phyloP scores from a whole-genome alignment of 139 green algal genomes.

The Deuterostichococcus epilithicus region DNA sequence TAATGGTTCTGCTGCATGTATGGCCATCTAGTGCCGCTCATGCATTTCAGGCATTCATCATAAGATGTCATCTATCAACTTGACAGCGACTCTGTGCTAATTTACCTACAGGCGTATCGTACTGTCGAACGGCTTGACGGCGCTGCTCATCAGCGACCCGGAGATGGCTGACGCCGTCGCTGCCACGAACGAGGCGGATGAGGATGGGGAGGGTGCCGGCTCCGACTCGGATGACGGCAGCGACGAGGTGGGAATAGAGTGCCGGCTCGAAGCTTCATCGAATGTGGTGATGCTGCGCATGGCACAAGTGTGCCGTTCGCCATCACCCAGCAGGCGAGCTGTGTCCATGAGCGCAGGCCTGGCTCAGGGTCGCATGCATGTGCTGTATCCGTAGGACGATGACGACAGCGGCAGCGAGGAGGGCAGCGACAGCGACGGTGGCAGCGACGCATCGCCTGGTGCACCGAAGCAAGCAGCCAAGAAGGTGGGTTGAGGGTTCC shows the following conservation, averaged over 20 bases:
- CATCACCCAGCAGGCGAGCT: neutral
- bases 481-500: constrained; percentile 28
- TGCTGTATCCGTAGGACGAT: neutral
- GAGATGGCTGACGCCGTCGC: constrained; percentile 52
- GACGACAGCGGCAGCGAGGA: constrained; percentile 22
- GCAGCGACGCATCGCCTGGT: too few relatives aligned
- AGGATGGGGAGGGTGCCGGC: constrained; percentile 13
- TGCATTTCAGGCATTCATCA: neutral
- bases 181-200: constrained; percentile 8
- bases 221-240: constrained; percentile 20
- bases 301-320: constrained; percentile 5
- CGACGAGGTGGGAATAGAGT: constrained; percentile 41
- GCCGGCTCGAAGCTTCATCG: constrained; percentile 1
- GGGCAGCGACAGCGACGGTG: constrained; percentile 13
- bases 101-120: constrained; percentile 62
- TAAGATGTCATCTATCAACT: constrained; percentile 44
- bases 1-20: too few relatives aligned
- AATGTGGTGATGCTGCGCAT: constrained; percentile 6
- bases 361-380: neutral
- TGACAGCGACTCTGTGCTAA: too few relatives aligned
- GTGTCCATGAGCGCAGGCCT: too few relatives aligned
- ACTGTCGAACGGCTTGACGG: constrained; percentile 73
- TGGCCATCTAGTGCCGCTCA: neutral
- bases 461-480: neutral
- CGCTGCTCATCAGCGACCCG: constrained; percentile 85